phyloP scores from a whole-genome alignment of 2,329 filamentous ascomycete genomes.

The Trichoderma sp. region DNA sequence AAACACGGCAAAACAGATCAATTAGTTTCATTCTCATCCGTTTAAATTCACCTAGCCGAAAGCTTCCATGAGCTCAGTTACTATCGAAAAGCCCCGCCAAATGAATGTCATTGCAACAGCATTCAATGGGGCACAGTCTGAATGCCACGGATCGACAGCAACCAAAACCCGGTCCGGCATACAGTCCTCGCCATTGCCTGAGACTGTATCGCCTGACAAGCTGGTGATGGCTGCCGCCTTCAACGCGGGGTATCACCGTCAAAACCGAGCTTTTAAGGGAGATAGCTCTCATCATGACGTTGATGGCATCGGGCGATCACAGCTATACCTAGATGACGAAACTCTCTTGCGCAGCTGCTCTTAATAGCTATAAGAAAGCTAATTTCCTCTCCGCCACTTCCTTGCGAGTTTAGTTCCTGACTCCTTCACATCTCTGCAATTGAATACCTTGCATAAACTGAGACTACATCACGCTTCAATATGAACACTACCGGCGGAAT shows the following conservation, averaged over 20 bases:
- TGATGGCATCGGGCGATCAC: slow-evolving; percentile 20
- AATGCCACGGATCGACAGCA: slow-evolving; percentile 12
- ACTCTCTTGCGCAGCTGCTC: slow-evolving; percentile 8
- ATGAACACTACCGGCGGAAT: slow-evolving; percentile 32
- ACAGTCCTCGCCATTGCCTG: slow-evolving; percentile 13
- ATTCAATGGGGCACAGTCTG: slow-evolving; percentile 10
- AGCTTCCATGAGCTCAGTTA: not conserved
- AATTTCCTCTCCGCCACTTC: slow-evolving; percentile 2
- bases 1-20: not conserved
- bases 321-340: slow-evolving; percentile 19
- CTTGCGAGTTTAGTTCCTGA: not conserved
- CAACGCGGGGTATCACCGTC: slow-evolving; percentile 24
- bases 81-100: slow-evolving; percentile 3
- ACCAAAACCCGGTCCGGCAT: not conserved
- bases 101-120: not conserved
- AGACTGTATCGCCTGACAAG: slow-evolving; percentile 23
- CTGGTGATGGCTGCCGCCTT: slow-evolving; percentile 22
- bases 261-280: slow-evolving; percentile 20
- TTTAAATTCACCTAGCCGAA: not conserved
- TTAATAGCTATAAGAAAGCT: slow-evolving; percentile 25
- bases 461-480: not conserved
- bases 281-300: slow-evolving; percentile 24
- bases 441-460: not conserved
- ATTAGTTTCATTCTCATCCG: not conserved
- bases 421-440: not conserved